Conservation (phyloP, 768 basidiomycete genomes). For the Sarcomyxa edulis region DNA sequence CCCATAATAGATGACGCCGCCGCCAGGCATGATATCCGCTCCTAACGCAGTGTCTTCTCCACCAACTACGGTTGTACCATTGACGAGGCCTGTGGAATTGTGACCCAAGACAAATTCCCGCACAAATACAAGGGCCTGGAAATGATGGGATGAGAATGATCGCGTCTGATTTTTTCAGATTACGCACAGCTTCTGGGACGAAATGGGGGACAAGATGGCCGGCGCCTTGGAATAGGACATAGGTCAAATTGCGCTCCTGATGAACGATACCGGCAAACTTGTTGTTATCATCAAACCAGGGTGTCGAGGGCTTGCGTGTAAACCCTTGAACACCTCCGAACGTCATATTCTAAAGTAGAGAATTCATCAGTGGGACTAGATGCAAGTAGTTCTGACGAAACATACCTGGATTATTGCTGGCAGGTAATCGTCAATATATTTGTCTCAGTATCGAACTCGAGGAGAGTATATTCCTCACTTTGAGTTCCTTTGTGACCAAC, state of each 20-base stretch:
- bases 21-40: conserved; percentile 44
- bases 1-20: conserved; percentile 52
- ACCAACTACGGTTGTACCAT: conserved; percentile 28
- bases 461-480: too few species aligned
- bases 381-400: not conserved
- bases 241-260: conserved; percentile 68
- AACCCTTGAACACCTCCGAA: conserved; percentile 78
- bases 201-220: conserved; percentile 36
- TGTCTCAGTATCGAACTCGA: too few species aligned
- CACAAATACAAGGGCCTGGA: conserved; percentile 58
- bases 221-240: conserved; percentile 34
- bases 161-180: too few species aligned
- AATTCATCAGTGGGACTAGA: too few species aligned
- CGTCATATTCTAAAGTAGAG: conserved; percentile 56
- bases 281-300: conserved; percentile 57
- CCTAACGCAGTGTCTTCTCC: conserved; percentile 46
- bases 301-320: conserved; percentile 59
- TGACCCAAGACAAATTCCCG: conserved; percentile 68
- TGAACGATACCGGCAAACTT: conserved; percentile 66
- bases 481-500: conserved; percentile 60
- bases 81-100: conserved; percentile 55
- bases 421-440: too few species aligned
- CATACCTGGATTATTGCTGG: conserved; percentile 28
- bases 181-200: conserved; percentile 33
- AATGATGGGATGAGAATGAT: too few species aligned